phyloP scores from a whole-genome alignment of 2,329 filamentous ascomycete species.

The Hypocrella siamensis region DNA sequence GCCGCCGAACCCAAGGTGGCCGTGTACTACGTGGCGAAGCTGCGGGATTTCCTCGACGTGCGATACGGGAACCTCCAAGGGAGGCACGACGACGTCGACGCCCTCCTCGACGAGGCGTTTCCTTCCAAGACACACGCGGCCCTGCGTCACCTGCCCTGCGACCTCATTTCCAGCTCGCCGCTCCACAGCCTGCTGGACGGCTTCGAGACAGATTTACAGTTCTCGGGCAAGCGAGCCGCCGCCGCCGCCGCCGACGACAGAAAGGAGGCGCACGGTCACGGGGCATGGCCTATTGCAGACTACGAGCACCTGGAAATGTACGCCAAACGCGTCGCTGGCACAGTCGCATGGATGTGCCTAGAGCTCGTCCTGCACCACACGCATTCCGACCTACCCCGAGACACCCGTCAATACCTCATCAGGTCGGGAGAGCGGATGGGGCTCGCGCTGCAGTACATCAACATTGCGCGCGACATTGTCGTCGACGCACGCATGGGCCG shows the following conservation, averaged over 20 bases:
- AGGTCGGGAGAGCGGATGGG: too few relatives aligned
- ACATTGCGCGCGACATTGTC: slow-evolving; percentile 59
- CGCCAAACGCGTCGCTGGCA: slow-evolving; percentile 53
- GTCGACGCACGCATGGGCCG: slow-evolving; percentile 49
- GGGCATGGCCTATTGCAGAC: slow-evolving; percentile 35
- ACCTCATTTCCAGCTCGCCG: slow-evolving; percentile 21
- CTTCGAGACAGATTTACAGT: slow-evolving; percentile 52
- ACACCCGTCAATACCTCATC: too few relatives aligned
- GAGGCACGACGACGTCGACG: slow-evolving; percentile 22
- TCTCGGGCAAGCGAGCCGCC: slow-evolving; percentile 15
- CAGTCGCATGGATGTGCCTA: slow-evolving; percentile 47
- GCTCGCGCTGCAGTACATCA: slow-evolving; percentile 60
- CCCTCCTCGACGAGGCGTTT: slow-evolving; percentile 51
- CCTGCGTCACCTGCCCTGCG: background rate
- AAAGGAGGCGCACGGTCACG: too few relatives aligned
- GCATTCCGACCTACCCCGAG: too few relatives aligned
- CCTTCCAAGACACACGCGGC: slow-evolving; percentile 13
- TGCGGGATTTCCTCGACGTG: background rate
- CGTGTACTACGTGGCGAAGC: background rate
- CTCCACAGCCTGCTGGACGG: slow-evolving; percentile 50
- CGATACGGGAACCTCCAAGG: too few relatives aligned
- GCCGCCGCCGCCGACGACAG: background rate
- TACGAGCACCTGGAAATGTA: slow-evolving; percentile 47
- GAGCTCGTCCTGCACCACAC: background rate
- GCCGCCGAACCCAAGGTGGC: background rate